Evolutionary conservation across 148 eudicot genomes (phyloP).

Genomic region (Gaultheria prostrata): DNA sequence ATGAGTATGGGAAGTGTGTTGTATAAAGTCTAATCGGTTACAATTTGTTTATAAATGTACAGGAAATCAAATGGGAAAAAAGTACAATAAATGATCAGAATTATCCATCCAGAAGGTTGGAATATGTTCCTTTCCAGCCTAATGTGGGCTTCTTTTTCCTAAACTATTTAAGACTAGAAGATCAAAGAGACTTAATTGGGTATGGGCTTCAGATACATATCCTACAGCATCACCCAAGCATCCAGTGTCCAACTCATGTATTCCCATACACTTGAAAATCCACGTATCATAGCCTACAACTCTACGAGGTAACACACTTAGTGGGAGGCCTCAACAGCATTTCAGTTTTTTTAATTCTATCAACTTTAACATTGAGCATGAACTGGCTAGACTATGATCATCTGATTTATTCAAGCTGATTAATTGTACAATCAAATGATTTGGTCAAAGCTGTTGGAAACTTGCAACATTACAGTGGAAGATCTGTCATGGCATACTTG

Average conservation of each 20-base stretch:
- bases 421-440: background rate
- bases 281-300: background rate
- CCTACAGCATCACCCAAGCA: background rate
- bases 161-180: background rate
- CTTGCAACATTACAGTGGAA: background rate
- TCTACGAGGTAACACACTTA: background rate
- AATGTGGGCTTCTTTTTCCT: background rate
- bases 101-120: background rate
- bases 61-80: background rate
- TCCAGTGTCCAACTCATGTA: background rate
- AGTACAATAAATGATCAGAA: background rate
- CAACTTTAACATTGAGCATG: background rate
- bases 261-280: background rate
- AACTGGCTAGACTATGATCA: background rate
- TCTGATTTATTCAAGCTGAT: conserved; percentile 3
- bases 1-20: background rate
- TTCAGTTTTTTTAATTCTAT: background rate
- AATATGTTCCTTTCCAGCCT: background rate
- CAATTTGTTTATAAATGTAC: background rate
- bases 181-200: background rate
- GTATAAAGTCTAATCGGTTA: background rate
- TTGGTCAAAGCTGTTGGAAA: conserved; percentile 4
- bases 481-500: background rate
- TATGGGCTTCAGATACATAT: background rate
- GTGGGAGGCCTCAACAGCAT: background rate